These are phyloP conservation scores for Urochloa ruziziensis DNA, from an alignment of 176 grass and related monocot species.

Conservation along the genomic window DNA sequence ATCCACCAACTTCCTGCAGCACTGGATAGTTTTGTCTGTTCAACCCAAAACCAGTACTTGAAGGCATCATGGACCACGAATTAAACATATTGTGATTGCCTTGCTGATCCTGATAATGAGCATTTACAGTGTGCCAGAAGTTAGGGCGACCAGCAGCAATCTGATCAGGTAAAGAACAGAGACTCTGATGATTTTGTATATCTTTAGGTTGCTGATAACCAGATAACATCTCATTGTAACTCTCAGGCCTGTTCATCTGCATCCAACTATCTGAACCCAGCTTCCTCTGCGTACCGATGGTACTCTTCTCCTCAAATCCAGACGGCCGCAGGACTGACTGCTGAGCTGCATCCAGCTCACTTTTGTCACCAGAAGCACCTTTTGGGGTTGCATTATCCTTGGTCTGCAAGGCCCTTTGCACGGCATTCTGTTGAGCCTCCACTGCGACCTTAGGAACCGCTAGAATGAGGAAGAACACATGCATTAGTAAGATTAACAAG, in stretches of 20 bases:
- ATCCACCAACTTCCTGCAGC: constrained; percentile 31
- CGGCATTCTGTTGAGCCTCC: constrained; percentile 44
- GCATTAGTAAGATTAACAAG: constrained; percentile 18
- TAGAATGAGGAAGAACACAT: constrained; percentile 12
- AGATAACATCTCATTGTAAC: constrained; percentile 39
- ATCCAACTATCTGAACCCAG: constrained; percentile 49
- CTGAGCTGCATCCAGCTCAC: constrained; percentile 31
- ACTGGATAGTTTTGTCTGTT: constrained; percentile 39
- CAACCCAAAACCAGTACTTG: constrained; percentile 44
- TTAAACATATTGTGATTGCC: constrained; percentile 39
- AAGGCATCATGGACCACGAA: constrained; percentile 57
- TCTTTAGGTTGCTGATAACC: constrained; percentile 50
- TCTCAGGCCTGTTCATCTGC: constrained; percentile 37
- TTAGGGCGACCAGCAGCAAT: constrained; percentile 37
- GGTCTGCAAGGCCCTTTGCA: constrained; percentile 61
- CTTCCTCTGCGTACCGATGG: constrained; percentile 34
- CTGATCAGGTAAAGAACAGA: constrained; percentile 51
- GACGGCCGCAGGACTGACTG: constrained; percentile 40
- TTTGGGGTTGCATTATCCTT: constrained; percentile 49
- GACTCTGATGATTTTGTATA: constrained; percentile 28
- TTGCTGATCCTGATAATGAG: constrained; percentile 58
- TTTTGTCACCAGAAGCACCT: constrained; percentile 29
- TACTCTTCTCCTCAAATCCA: constrained; percentile 36
- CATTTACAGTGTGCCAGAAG: constrained; percentile 45
- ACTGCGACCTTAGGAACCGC: constrained; percentile 43